phyloP scores from a whole-genome alignment of 2,329 filamentous ascomycete genomes.

The Cucurbitaria berberidis region DNA sequence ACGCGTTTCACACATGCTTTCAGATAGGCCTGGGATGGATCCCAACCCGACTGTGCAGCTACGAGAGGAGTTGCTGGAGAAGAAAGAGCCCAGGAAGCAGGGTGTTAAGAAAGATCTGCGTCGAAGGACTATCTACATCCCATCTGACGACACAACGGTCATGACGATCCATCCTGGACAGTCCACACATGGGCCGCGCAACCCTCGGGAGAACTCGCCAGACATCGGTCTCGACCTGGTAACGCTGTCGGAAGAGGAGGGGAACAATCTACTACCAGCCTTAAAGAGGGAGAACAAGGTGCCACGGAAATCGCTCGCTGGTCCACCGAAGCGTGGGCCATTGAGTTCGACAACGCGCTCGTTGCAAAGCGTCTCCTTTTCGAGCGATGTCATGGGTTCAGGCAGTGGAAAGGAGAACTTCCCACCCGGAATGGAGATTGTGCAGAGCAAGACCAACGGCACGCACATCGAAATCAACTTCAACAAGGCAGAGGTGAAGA shows the following conservation, averaged over 20 bases:
- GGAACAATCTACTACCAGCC: conserved; percentile 34
- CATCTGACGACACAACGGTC: conserved; percentile 58
- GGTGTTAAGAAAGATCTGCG: conserved; percentile 50
- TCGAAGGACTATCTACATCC: conserved; percentile 59
- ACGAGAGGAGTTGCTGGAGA: conserved; percentile 38
- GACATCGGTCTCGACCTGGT: conserved; percentile 48
- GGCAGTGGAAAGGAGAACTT: conserved; percentile 69
- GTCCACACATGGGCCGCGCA: conserved; percentile 32
- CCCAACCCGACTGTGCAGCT: conserved; percentile 39
- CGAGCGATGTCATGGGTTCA: conserved; percentile 57
- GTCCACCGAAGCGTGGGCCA: conserved; percentile 57
- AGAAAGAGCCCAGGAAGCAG: conserved; percentile 40
- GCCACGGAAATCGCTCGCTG: conserved; percentile 52
- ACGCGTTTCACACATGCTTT: conserved; percentile 45
- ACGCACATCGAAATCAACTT: conserved; percentile 43
- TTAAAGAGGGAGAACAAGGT: conserved; percentile 43
- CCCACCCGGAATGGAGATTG: conserved; percentile 56
- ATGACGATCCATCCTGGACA: conserved; percentile 60
- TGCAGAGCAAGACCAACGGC: conserved; percentile 31
- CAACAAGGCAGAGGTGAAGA: conserved; percentile 34
- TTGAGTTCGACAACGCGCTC: conserved; percentile 52
- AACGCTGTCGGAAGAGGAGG: conserved; percentile 48
- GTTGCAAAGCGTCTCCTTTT: conserved; percentile 50
- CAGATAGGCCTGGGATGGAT: conserved; percentile 31
- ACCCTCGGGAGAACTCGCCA: conserved; percentile 41